Percentiles rank a stretch among this genome's conserved stretches.
Conservation (phyloP, 1,284 basidiomycete species). For the Papiliotrema nemorosa region DNA sequence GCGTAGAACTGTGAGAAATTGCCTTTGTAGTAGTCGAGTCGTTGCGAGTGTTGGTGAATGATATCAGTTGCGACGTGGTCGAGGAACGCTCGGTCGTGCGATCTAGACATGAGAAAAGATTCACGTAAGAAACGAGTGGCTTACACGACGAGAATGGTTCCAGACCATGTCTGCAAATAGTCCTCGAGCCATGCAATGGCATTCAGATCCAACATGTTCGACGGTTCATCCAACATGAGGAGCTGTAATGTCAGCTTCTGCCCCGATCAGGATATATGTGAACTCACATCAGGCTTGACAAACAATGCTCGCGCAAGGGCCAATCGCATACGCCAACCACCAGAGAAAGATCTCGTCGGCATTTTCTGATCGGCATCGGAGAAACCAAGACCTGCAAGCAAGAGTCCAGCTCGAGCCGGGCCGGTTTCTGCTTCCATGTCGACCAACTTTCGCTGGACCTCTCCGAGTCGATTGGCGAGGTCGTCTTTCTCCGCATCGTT, state of each 20-base stretch:
- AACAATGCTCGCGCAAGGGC: slow-evolving; percentile 93
- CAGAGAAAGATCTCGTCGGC: slow-evolving; percentile 85
- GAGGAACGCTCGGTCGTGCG: slow-evolving; percentile 98
- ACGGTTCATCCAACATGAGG: slow-evolving; percentile 89
- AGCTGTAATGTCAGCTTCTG: slow-evolving; percentile 51
- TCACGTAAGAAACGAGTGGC: slow-evolving; percentile 21
- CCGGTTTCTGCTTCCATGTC: slow-evolving; percentile 99
- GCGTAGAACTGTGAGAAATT: slow-evolving; percentile 99
- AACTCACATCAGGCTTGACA: slow-evolving; percentile 70
- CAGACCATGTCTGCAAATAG: slow-evolving; percentile 94
- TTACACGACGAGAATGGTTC: slow-evolving; percentile 90
- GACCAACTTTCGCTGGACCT: slow-evolving; percentile 83
- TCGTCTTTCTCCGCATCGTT: slow-evolving; percentile 79
- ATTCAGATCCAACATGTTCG: slow-evolving; percentile 77
- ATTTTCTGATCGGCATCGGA: slow-evolving; percentile 78
- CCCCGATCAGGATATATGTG: neutral
- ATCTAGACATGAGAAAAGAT: slow-evolving; percentile 53
- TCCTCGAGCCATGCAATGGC: slow-evolving; percentile 66
- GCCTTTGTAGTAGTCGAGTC: slow-evolving; percentile 83
- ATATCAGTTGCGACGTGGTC: slow-evolving; percentile 96
- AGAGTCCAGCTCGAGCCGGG: slow-evolving; percentile 82
- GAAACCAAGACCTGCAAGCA: slow-evolving; percentile 91
- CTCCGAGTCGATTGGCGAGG: slow-evolving; percentile 75
- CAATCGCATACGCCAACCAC: slow-evolving; percentile 99
- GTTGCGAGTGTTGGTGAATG: slow-evolving; percentile 90